These are phyloP conservation scores for Apiospora rasikravindrae DNA, from an alignment of 2,329 filamentous ascomycete genomes.

Conservation along the genomic window DNA sequence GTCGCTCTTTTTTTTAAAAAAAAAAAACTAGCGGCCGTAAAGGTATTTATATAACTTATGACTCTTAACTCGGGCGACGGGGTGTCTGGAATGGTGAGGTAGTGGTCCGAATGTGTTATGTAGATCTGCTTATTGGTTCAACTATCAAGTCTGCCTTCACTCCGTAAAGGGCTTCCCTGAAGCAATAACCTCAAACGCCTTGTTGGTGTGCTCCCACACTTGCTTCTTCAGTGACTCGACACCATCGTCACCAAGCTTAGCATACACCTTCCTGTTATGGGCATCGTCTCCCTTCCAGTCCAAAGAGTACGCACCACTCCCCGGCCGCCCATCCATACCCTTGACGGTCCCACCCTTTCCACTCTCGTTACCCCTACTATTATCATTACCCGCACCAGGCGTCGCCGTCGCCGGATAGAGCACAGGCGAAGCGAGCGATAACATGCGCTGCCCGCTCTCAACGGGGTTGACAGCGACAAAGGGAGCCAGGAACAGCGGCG, in stretches of 20 bases:
- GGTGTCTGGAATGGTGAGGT: too few species aligned
- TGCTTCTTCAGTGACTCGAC: not conserved
- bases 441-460: slow-evolving; percentile 28
- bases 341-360: slow-evolving; percentile 21
- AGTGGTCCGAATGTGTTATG: too few species aligned
- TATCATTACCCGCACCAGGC: too few species aligned
- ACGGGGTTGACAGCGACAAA: not conserved
- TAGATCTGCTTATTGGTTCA: not conserved
- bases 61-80: too few species aligned
- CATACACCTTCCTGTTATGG: not conserved
- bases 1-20: too few species aligned
- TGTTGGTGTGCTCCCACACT: slow-evolving; percentile 12
- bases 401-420: not conserved
- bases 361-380: not conserved
- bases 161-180: not conserved
- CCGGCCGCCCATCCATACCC: slow-evolving; percentile 12
- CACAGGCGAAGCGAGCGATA: slow-evolving; percentile 32
- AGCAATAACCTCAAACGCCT: slow-evolving; percentile 18
- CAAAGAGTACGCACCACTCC: slow-evolving; percentile 11
- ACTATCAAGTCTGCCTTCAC: not conserved
- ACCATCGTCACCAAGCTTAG: slow-evolving; percentile 27
- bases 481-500: slow-evolving; percentile 3
- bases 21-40: too few species aligned
- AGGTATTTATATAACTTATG: too few species aligned
- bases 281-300: not conserved